These are phyloP conservation scores for Xylaria sp. DNA, from an alignment of 2,329 filamentous ascomycete genomes.

Conservation along the genomic window DNA sequence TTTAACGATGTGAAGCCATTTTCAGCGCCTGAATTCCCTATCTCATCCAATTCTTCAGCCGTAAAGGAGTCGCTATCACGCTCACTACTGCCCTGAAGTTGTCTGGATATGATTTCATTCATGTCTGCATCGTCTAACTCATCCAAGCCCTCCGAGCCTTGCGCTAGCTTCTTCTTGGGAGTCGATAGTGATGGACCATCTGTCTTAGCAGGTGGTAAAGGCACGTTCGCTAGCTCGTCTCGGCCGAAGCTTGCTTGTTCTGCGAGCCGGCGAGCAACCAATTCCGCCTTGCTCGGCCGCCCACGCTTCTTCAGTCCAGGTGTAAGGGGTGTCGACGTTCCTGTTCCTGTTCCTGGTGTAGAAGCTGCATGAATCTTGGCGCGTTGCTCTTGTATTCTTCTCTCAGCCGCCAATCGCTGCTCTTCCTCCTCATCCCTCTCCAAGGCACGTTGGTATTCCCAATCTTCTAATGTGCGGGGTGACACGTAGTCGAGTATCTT, in stretches of 20 bases:
- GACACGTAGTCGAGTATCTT: conserved; percentile 69
- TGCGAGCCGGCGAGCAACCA: conserved; percentile 41
- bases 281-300: conserved; percentile 47
- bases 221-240: conserved; percentile 45
- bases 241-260: conserved; percentile 39
- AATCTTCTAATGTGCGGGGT: conserved; percentile 65
- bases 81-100: conserved; percentile 41
- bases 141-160: conserved; percentile 35
- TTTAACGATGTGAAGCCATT: conserved; percentile 17
- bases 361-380: conserved; percentile 34
- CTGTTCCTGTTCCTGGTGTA: conserved; percentile 21
- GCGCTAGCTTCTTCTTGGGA: conserved; percentile 50
- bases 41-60: conserved; percentile 16
- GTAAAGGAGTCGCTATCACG: conserved; percentile 16
- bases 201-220: conserved; percentile 46
- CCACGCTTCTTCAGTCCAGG: conserved; percentile 42
- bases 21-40: not conserved
- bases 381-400: conserved; percentile 36
- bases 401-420: conserved; percentile 44
- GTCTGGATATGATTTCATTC: conserved; percentile 47
- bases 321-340: conserved; percentile 20
- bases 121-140: conserved; percentile 46
- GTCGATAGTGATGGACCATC: conserved; percentile 55
- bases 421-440: conserved; percentile 55
- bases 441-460: conserved; percentile 61